Base-by-base conservation (phyloP, 257 asterid genomes). In the Cinchona pubescens region DNA sequence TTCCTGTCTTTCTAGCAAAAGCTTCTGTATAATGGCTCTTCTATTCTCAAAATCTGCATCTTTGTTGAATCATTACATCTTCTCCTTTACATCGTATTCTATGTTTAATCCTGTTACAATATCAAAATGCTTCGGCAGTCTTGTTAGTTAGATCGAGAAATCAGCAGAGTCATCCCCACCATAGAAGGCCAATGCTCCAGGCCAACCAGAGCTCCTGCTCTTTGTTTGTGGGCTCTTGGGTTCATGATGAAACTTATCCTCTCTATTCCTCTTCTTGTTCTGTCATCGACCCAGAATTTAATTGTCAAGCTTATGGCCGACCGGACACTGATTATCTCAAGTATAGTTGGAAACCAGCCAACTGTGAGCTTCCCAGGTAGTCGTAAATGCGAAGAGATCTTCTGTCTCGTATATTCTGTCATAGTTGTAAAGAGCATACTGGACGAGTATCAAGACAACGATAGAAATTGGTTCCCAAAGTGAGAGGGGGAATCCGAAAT, bases 241-340 rank as follows among this genome's bases (percentile, higher is more conserved):
- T 95, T 40, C 81, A 80, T 7, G 99, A 92, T 43, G 92, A 91
- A 2, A 76, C 84, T 6, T 86, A 88, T 46, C 98, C 96, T 4
- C 35, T 83, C 3, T 95, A 95, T 14, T 88, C 86, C 29, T 84
- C 92, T 37, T 75, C 80, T 4, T 95, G 99, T 77, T 87, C 92
- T 7, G 61, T 85, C 1, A 85, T 95, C 56, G 99, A 95, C 82
- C 71, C 94, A 0, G 85, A 89, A 69, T 95, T 95, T 83, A 92
- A 92, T 80, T 95, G 99, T 72, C 93, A 78, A 42, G 74, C 80
- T 87, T 95, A 81, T 66, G 99, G 98, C n/a, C 81, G 99, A 12
- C 98, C 99, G 0, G 99, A 95, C 58, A 73, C 98, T 18, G 96
- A 90, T 53, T 95, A 91, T 81, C 97, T 95, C 66, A 87, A 86